Conservation (phyloP, 169 alveolate species). For the Plasmodium cynomolgi region DNA sequence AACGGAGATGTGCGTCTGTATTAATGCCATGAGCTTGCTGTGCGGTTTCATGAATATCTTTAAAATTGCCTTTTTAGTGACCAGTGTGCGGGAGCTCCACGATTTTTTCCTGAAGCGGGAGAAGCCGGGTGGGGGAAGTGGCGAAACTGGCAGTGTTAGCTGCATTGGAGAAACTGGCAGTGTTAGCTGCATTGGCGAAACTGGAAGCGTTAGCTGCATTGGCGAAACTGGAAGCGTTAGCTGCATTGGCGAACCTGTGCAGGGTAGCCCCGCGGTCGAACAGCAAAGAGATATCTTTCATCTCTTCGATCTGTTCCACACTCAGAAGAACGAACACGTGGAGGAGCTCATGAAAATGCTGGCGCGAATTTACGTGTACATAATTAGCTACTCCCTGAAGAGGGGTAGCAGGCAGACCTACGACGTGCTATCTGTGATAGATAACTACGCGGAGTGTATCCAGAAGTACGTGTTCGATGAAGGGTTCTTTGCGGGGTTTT, state of each 20-base stretch:
- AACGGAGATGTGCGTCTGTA: slow-evolving; percentile 72
- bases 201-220: background rate
- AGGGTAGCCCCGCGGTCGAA: background rate
- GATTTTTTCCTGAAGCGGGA: slow-evolving; percentile 23
- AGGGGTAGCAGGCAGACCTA: background rate
- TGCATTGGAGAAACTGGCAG: background rate
- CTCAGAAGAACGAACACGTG: slow-evolving; percentile 5
- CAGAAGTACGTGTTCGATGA: slow-evolving; percentile 57
- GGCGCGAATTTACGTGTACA: slow-evolving; percentile 25
- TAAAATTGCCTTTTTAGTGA: slow-evolving; percentile 47
- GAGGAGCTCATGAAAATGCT: slow-evolving; percentile 24
- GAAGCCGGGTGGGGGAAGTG: background rate
- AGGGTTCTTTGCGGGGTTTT: slow-evolving; percentile 13
- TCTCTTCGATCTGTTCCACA: slow-evolving; percentile 37
- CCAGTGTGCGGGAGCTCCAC: slow-evolving; percentile 17
- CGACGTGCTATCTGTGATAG: slow-evolving; percentile 31
- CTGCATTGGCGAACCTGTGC: background rate
- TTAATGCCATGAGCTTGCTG: slow-evolving; percentile 45
- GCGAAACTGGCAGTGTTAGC: background rate
- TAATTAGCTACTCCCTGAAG: slow-evolving; percentile 37
- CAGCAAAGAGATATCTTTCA: background rate
- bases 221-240: background rate
- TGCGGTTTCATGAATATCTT: slow-evolving; percentile 49
- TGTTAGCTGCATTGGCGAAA: no score
- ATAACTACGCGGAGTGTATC: slow-evolving; percentile 65